Evolutionary conservation across 148 eudicot genomes (phyloP), one percentile per base, ranked within the genome.

Genomic region (Chenopodium berlandieri): DNA sequence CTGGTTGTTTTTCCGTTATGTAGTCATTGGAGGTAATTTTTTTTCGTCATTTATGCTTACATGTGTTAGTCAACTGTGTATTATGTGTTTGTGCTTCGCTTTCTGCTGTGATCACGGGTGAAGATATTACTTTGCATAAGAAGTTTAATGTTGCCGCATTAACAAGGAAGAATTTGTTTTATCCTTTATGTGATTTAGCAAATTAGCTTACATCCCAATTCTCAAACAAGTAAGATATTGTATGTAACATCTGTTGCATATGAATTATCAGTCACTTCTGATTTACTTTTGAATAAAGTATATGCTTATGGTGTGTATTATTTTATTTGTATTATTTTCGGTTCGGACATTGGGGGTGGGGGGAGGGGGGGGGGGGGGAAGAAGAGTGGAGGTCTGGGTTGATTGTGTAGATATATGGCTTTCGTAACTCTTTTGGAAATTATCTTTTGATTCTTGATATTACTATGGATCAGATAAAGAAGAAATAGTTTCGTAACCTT

Each of bases 1-100:
- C 75, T 97, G 99, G 99, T 88, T 97, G 75, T 94, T 97, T 86
- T 97, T 97, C 63, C 95, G 99, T 31, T 97, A 97, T 86, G 87
- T 97, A 78, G 99, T 97, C 52, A 91, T 97, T 90, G 99, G 99
- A 97, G 98, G 99, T 97, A 94, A 84, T 50, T 46, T 75, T 60
- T 31, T 11, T 78, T 31, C 23, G 4, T 78, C 25, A 73, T 4
- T 31, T 1, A 37, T 48, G 44, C 16, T 5, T 62, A 82, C 60
- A 14, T 63, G 23, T 25, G 75, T 20, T 31, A 73, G 34, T 48
- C 32, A 27, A 30, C 40, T 32, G n/a, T 58, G 54, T 71, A 32
- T 80, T 47, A 9, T 48, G 56, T 73, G 34, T 66, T 66, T 16
- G 13, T 66, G 13, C 50, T 47, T 47, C 12, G 50, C 10, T 47